Conservation (phyloP, 768 basidiomycete genomes). For the Boletus fagicola region DNA sequence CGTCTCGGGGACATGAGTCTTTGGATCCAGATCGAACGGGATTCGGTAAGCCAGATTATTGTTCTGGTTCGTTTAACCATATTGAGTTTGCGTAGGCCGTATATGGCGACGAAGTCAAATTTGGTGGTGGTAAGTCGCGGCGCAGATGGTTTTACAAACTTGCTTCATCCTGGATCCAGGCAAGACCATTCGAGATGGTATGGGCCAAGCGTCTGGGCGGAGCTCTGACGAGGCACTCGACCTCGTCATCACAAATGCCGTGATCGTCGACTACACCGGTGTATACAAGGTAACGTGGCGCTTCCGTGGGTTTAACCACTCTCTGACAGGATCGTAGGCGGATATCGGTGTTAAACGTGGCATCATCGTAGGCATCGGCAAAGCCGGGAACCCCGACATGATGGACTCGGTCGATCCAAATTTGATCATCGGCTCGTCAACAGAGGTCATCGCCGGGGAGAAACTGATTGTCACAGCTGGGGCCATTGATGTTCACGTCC, state of each 20-base stretch:
- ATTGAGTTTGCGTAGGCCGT: conserved; percentile 50
- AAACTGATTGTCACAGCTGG: conserved; percentile 93
- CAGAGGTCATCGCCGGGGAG: conserved; percentile 95
- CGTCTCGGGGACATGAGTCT: conserved; percentile 85
- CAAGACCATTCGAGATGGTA: conserved; percentile 93
- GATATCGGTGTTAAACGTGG: conserved; percentile 92
- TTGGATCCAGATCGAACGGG: conserved; percentile 91
- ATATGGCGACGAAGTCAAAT: conserved; percentile 97
- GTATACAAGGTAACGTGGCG: conserved; percentile 75
- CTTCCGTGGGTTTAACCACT: not conserved
- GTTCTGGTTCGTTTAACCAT: not conserved
- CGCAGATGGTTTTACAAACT: not conserved
- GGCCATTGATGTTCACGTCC: conserved; percentile 87
- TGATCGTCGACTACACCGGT: conserved; percentile 92
- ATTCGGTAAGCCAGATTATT: conserved; percentile 49
- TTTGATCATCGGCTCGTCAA: conserved; percentile 84
- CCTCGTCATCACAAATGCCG: conserved; percentile 91
- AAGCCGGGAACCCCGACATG: conserved; percentile 93
- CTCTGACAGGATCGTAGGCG: conserved; percentile 50
- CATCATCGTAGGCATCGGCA: conserved; percentile 84
- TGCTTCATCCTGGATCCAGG: conserved; percentile 42
- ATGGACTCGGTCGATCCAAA: conserved; percentile 75
- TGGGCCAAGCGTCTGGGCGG: conserved; percentile 86
- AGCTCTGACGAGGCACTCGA: conserved; percentile 72
- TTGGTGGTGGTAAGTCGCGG: conserved; percentile 74